phyloP scores from a whole-genome alignment of 2,329 filamentous ascomycete species.

The Colletotrichum sp. region DNA sequence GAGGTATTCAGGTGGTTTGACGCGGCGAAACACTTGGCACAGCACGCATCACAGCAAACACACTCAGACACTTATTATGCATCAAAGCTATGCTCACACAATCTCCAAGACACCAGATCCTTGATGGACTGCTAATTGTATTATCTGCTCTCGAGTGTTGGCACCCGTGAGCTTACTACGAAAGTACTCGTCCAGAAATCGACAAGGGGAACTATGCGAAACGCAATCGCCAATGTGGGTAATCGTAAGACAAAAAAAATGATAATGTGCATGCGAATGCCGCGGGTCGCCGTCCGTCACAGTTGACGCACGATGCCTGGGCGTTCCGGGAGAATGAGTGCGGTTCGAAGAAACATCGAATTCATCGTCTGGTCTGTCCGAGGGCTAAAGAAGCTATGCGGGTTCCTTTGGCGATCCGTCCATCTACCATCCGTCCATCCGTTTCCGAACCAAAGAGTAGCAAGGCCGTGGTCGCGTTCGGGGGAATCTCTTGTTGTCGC shows the following conservation, averaged over 20 bases:
- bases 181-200: background rate
- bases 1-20: background rate
- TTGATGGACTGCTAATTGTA: background rate
- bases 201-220: background rate
- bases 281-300: background rate
- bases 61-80: background rate
- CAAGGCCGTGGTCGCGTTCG: slow-evolving; percentile 15
- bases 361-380: background rate
- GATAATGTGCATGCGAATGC: background rate
- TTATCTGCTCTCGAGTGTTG: background rate
- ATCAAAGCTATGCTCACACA: background rate
- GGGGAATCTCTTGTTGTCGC: background rate
- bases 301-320: background rate
- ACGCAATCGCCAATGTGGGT: slow-evolving; percentile 15
- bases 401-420: background rate
- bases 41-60: background rate
- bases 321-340: background rate
- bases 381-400: background rate
- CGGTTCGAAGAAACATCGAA: background rate
- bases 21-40: background rate
- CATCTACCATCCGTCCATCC: background rate
- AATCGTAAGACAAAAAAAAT: background rate
- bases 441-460: background rate
- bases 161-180: background rate
- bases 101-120: background rate